Conservation (phyloP, 1,139 yeast species). For the Hyphopichia fennica region DNA sequence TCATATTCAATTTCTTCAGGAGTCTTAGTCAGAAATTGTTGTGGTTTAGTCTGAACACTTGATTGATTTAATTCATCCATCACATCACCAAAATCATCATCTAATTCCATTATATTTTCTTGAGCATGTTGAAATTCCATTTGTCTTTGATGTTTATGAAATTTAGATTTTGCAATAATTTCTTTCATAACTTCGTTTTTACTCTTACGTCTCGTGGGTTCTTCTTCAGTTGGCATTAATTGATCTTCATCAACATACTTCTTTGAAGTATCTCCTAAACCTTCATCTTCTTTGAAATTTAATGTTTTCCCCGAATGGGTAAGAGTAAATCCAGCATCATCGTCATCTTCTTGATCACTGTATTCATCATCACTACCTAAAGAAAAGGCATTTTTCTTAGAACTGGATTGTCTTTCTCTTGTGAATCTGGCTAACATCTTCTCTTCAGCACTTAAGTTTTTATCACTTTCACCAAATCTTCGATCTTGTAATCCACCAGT, state of each 20-base stretch:
- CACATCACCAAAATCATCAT: conserved; percentile 74
- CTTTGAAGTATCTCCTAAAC: conserved; percentile 16
- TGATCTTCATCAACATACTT: conserved; percentile 38
- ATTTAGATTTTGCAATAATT: conserved; percentile 90
- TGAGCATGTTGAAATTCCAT: conserved; percentile 68
- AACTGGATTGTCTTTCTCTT: conserved; percentile 69
- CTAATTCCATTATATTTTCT: conserved; percentile 72
- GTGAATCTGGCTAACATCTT: conserved; percentile 95
- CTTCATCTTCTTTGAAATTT: conserved; percentile 44
- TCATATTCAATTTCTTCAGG: conserved; percentile 66
- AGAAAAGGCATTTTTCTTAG: conserved; percentile 56
- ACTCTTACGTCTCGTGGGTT: conserved; percentile 64
- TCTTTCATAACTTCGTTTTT: conserved; percentile 97
- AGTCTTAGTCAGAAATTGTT: conserved; percentile 30
- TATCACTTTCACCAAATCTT: conserved; percentile 88
- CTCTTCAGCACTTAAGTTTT: conserved; percentile 75
- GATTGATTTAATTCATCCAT: conserved; percentile 52
- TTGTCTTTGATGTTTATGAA: conserved; percentile 87
- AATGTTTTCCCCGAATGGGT: conserved; percentile 82
- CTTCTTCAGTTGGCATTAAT: conserved; percentile 23
- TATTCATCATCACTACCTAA: conserved; percentile 69
- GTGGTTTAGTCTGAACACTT: conserved; percentile 12
- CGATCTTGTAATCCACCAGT: conserved; percentile 81
- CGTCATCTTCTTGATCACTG: conserved; percentile 37
- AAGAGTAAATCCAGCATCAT: conserved; percentile 42